Percentiles rank a stretch among this genome's conserved stretches.
phyloP scores from a whole-genome alignment of 108 stramenopile genomes.

The Discostella stelligeroides region DNA sequence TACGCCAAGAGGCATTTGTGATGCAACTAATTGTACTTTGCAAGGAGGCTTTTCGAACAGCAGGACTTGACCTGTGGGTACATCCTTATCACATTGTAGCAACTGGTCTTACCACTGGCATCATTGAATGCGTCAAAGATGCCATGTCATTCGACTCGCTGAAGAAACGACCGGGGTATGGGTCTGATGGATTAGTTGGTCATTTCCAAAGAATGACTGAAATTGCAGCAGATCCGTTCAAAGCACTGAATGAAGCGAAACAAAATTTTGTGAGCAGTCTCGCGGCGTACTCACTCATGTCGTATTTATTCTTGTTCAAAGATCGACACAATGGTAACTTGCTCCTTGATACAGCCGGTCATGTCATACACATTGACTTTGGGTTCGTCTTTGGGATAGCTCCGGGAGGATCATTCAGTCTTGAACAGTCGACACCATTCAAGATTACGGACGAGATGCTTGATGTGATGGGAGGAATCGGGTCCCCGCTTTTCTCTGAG shows the following conservation, averaged over 20 bases:
- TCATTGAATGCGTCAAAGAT: slow-evolving; percentile 92
- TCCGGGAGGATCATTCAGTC: slow-evolving; percentile 93
- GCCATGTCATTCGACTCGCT: slow-evolving; percentile 94
- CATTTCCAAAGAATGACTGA: slow-evolving; percentile 85
- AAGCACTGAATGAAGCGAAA: slow-evolving; percentile 76
- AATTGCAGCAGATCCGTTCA: slow-evolving; percentile 79
- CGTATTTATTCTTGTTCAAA: slow-evolving; percentile 96
- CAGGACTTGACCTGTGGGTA: slow-evolving; percentile 87
- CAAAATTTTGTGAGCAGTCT: slow-evolving; percentile 88
- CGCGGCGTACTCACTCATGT: slow-evolving; percentile 96
- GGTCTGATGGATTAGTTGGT: slow-evolving; percentile 72
- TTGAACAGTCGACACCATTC: slow-evolving; percentile 95
- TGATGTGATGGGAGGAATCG: slow-evolving; percentile 93
- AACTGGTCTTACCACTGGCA: slow-evolving; percentile 88
- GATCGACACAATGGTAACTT: slow-evolving; percentile 98
- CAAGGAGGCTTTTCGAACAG: slow-evolving; percentile 90
- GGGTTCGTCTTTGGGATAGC: slow-evolving; percentile 97
- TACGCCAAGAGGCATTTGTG: slow-evolving; percentile 96
- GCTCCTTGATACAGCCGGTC: slow-evolving; percentile 94
- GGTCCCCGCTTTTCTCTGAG: slow-evolving; percentile 90
- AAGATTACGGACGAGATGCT: slow-evolving; percentile 98
- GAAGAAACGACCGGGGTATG: slow-evolving; percentile 93
- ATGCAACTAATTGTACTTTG: slow-evolving; percentile 96
- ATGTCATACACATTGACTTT: slow-evolving; percentile 99
- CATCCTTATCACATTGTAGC: slow-evolving; percentile 94